Percentiles rank a stretch among this genome's conserved stretches.
phyloP scores from a whole-genome alignment of 2,329 filamentous ascomycete species.

The Lasiodiplodia sp. region DNA sequence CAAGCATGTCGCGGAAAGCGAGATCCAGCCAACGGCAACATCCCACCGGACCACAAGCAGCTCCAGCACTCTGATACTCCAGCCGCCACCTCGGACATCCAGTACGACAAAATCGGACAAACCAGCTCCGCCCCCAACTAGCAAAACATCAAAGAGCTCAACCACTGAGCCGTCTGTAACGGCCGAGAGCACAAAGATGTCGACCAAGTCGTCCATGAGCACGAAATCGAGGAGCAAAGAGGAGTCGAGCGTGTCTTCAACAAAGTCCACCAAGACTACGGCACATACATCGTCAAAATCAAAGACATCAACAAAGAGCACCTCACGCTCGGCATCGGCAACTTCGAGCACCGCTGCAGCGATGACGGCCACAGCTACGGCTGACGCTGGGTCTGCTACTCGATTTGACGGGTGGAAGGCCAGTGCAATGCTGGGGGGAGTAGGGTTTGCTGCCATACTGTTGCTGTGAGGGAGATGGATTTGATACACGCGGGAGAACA shows the following conservation, averaged over 20 bases:
- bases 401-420: background rate
- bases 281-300: background rate
- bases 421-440: background rate
- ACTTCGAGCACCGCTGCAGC: background rate
- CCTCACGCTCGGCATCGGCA: background rate
- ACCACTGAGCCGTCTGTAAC: too few relatives aligned
- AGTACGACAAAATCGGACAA: background rate
- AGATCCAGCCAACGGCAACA: too few relatives aligned
- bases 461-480: background rate
- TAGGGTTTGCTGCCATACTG: background rate
- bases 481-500: background rate
- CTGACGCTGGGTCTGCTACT: background rate
- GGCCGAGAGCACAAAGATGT: too few relatives aligned
- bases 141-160: background rate
- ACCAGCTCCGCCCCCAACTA: background rate
- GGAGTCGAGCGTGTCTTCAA: background rate
- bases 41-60: background rate
- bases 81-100: background rate
- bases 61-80: background rate
- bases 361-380: background rate
- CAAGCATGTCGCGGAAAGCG: too few relatives aligned
- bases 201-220: too few relatives aligned
- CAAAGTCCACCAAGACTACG: background rate
- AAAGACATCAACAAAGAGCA: background rate
- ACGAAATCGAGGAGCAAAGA: background rate